Evolutionary conservation across 2,329 filamentous ascomycete species (phyloP).

Genomic region (Aschersonia sp.): DNA sequence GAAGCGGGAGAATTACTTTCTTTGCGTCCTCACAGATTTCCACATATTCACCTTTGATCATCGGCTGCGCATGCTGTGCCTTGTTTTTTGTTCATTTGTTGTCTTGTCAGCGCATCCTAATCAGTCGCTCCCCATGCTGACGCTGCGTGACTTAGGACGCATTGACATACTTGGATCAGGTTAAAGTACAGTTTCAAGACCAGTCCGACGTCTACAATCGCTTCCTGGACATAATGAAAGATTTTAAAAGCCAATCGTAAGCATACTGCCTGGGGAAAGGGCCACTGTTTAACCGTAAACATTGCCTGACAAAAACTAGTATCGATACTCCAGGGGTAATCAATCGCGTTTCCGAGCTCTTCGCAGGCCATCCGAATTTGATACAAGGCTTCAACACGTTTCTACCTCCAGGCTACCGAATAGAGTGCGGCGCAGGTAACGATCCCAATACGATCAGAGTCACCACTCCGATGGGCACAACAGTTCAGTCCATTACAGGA

Average conservation of each 20-base stretch:
- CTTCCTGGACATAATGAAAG: slow-evolving; percentile 98
- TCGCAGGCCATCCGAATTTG: slow-evolving; percentile 85
- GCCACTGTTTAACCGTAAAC: slow-evolving; percentile 43
- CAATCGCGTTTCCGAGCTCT: slow-evolving; percentile 86
- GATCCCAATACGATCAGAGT: slow-evolving; percentile 94
- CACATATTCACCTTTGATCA: too few relatives aligned
- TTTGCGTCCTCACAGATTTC: too few relatives aligned
- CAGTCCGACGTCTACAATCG: slow-evolving; percentile 95
- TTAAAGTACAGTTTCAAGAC: slow-evolving; percentile 95
- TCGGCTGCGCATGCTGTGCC: too few relatives aligned
- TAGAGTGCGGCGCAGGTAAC: slow-evolving; percentile 87
- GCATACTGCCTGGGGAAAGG: background rate
- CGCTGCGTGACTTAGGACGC: slow-evolving; percentile 36
- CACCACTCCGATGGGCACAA: slow-evolving; percentile 95
- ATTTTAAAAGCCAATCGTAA: slow-evolving; percentile 94
- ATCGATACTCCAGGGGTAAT: slow-evolving; percentile 98
- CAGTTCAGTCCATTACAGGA: slow-evolving; percentile 68
- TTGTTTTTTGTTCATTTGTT: too few relatives aligned
- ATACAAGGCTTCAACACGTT: slow-evolving; percentile 99
- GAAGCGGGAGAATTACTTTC: too few relatives aligned
- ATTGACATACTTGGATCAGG: slow-evolving; percentile 91
- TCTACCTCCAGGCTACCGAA: slow-evolving; percentile 85
- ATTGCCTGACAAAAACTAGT: slow-evolving; percentile 38
- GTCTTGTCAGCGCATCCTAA: too few relatives aligned
- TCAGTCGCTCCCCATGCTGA: background rate